Evolutionary conservation across 345 rosid species (phyloP), one percentile per base, ranked within the genome.

Genomic region (Gossypium stocksii): DNA sequence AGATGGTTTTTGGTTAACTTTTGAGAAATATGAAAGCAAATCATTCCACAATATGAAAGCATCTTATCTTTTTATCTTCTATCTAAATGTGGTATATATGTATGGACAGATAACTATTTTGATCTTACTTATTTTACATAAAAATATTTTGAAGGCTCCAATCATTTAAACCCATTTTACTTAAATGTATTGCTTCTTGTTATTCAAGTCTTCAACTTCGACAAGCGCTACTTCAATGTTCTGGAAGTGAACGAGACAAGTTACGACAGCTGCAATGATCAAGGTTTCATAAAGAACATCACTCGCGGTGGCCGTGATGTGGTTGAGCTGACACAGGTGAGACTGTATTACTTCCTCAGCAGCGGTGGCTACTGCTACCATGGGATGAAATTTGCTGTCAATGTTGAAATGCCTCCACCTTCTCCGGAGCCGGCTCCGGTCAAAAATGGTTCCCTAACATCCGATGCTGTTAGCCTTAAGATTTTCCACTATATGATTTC

Each of bases 231-330:
- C 62, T 82, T 77, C 86, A 87, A 84, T 75, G 94, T 88, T 17
- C 75, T 89, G 66, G 94, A 88, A 79, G 94, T 89, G 81, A 88
- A 88, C 80, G 8, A 88, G 79, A 89, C 94, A 16, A 82, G 76
- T 63, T 89, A 86, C 12, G 81, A 83, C 29, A 77, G 3, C 43
- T 87, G 91, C 87, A 83, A 73, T 23, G 85, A 84, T 52, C 75
- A 66, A 43, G 79, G 67, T 23, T 89, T 88, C 87, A 76, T 84
- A 17, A 38, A 20, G 12, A 89, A 89, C 80, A 72, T 85, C 4
- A 89, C 91, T 1, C 71, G 67, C 0, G 90, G 94, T 1, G 94
- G 91, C 3, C 79, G 94, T 0, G 94, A 89, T 72, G 91, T 88
- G 74, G 61, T 72, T 79, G 57, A 88, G 60, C 81, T 88, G 44